phyloP scores from a whole-genome alignment of 1,284 basidiomycete species.

The Rhodotorula sp. region DNA sequence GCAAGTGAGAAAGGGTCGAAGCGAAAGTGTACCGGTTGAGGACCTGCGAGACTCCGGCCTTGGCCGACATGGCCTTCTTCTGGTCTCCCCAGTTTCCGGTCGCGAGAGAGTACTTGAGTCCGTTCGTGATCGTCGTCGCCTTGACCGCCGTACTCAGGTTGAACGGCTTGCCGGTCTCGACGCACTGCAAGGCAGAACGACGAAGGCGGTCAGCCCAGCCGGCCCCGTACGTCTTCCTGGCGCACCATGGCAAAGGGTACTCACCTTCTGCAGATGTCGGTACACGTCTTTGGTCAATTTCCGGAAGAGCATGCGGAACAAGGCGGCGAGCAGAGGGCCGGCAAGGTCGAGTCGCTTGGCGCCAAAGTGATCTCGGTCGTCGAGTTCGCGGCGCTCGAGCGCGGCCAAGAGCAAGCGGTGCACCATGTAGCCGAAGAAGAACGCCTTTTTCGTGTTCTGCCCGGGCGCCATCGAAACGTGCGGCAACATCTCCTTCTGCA shows the following conservation, averaged over 20 bases:
- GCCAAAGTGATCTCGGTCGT: conserved; percentile 99
- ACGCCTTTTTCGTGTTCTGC: conserved; percentile 97
- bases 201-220: conserved; percentile 14
- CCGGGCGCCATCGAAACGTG: conserved; percentile 96
- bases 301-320: conserved; percentile 97
- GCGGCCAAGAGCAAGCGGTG: conserved; percentile 91
- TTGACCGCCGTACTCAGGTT: conserved; percentile 89
- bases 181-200: conserved; percentile 64
- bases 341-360: conserved; percentile 97
- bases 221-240: not conserved
- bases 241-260: conserved; percentile 34
- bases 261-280: conserved; percentile 90
- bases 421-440: conserved; percentile 99
- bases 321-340: conserved; percentile 86
- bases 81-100: conserved; percentile 99
- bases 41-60: conserved; percentile 98
- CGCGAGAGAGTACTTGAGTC: conserved; percentile 94
- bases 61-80: conserved; percentile 95
- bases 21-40: conserved; percentile 98
- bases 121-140: conserved; percentile 95
- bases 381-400: conserved; percentile 88
- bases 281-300: conserved; percentile 97
- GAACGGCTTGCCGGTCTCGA: conserved; percentile 95
- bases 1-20: conserved; percentile 94
- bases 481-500: conserved; percentile 98